Percentiles rank a stretch among this genome's conserved stretches.
Evolutionary conservation across 2,329 filamentous ascomycete genomes (phyloP).

Genomic region (Metarhizium sp.): DNA sequence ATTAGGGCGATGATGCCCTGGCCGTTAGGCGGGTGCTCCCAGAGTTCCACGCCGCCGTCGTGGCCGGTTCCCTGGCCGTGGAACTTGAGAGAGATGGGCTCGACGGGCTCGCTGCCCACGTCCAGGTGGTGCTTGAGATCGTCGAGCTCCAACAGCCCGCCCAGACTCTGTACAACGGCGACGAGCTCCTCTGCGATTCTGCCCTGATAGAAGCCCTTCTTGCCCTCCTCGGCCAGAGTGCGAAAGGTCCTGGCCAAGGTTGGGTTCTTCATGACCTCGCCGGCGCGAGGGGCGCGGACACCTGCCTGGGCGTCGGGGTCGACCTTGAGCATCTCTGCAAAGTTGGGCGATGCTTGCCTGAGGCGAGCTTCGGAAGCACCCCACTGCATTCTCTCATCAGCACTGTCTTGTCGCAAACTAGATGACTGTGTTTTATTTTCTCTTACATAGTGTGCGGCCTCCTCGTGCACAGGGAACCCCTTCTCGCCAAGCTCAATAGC

Average conservation of each 20-base stretch:
- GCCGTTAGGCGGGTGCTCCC: conserved; percentile 95
- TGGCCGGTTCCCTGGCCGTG: conserved; percentile 45
- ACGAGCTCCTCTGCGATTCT: conserved; percentile 73
- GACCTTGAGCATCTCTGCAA: conserved; percentile 74
- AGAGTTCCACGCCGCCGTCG: conserved; percentile 61
- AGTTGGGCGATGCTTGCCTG: conserved; percentile 72
- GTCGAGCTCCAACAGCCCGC: conserved; percentile 68
- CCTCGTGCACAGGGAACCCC: conserved; percentile 81
- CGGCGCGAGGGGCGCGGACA: conserved; percentile 63
- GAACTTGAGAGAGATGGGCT: conserved; percentile 77
- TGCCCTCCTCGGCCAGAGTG: conserved; percentile 67
- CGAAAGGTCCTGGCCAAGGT: conserved; percentile 75
- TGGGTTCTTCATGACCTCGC: conserved; percentile 85
- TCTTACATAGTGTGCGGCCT: conserved; percentile 59
- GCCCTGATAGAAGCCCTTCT: conserved; percentile 85
- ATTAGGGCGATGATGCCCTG: conserved; percentile 94
- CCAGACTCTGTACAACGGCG: conserved; percentile 64
- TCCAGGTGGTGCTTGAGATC: conserved; percentile 70
- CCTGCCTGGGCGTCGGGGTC: conserved; percentile 61
- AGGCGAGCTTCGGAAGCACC: conserved; percentile 51
- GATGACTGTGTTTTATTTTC: neutral
- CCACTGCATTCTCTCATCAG: conserved; percentile 50
- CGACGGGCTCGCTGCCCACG: conserved; percentile 63
- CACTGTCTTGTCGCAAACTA: neutral
- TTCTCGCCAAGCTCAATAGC: conserved; percentile 80